Evolutionary conservation across 2,329 filamentous ascomycete species (phyloP).

Genomic region (Didymella exigua): DNA sequence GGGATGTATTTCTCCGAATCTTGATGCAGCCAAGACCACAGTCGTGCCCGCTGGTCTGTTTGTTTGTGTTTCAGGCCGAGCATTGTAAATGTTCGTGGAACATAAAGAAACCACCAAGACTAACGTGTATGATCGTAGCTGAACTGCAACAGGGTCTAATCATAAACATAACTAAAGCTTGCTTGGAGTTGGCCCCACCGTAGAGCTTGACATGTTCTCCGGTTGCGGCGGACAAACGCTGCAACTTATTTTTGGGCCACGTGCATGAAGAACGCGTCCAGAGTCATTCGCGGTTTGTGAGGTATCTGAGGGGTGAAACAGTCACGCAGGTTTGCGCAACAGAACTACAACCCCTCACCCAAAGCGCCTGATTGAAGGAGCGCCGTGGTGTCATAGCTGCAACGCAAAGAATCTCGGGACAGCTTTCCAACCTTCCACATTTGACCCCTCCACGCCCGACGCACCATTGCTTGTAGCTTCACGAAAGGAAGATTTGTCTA

Average conservation of each 20-base stretch:
- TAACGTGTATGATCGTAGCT: neutral
- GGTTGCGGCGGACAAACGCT: conserved; percentile 1
- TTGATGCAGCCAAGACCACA: conserved; percentile 9
- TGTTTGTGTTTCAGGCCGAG: neutral
- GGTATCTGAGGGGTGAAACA: conserved; percentile 7
- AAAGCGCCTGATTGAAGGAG: conserved; percentile 11
- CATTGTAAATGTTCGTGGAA: neutral
- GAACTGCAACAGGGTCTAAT: conserved; percentile 14
- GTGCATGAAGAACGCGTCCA: conserved; percentile 17
- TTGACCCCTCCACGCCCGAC: conserved; percentile 1
- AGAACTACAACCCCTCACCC: conserved; percentile 11
- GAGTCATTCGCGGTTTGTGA: conserved; percentile 2
- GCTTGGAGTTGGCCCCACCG: conserved; percentile 13
- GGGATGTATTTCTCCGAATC: neutral
- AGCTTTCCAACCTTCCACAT: conserved; percentile 10
- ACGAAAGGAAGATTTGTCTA: conserved; percentile 8
- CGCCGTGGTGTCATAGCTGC: conserved; percentile 33
- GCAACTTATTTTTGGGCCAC: conserved; percentile 15
- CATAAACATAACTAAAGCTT: conserved; percentile 6
- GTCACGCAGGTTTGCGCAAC: conserved; percentile 15
- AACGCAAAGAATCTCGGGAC: conserved; percentile 22
- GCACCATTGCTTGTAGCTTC: neutral
- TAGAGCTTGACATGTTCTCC: conserved; percentile 2
- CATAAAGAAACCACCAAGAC: neutral
- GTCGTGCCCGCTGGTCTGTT: conserved; percentile 6